Conservation (phyloP, 2,329 filamentous ascomycete species). For the Zalaria sp. region DNA sequence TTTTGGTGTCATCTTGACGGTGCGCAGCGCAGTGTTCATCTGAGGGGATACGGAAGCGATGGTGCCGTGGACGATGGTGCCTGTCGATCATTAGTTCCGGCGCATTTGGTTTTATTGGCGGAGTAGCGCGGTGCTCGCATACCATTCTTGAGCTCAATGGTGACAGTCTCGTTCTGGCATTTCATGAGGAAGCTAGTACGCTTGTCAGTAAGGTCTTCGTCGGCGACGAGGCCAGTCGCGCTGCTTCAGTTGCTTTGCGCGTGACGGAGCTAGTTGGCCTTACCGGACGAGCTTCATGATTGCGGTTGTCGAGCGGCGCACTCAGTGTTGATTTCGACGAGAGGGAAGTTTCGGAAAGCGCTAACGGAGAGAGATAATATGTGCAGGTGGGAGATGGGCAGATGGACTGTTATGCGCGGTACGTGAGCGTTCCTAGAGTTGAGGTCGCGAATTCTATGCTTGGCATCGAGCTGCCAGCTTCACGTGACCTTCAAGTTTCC, state of each 20-base stretch:
- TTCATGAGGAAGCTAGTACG: conserved; percentile 87
- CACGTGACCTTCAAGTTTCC: no score
- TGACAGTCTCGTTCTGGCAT: conserved; percentile 96
- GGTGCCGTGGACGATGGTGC: conserved; percentile 91
- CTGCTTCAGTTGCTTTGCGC: neutral
- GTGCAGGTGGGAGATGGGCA: neutral
- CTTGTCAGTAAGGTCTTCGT: conserved; percentile 19
- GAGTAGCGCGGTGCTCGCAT: conserved; percentile 10
- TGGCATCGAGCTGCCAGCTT: no score
- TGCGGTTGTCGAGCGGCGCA: conserved; percentile 12
- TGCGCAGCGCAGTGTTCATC: conserved; percentile 95
- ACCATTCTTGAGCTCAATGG: conserved; percentile 98
- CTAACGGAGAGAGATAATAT: neutral
- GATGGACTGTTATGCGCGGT: neutral
- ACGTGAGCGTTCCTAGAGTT: no score
- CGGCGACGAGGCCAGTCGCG: neutral
- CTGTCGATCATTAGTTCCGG: conserved; percentile 28
- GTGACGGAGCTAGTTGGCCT: conserved; percentile 21
- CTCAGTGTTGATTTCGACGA: no score
- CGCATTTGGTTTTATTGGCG: neutral
- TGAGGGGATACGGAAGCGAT: conserved; percentile 93
- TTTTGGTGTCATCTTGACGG: conserved; percentile 90
- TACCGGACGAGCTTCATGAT: conserved; percentile 97
- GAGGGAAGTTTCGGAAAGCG: no score
- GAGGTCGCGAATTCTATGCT: no score